Conservation (phyloP, 495 filamentous ascomycete species). For the Aspergillus cristatus region DNA sequence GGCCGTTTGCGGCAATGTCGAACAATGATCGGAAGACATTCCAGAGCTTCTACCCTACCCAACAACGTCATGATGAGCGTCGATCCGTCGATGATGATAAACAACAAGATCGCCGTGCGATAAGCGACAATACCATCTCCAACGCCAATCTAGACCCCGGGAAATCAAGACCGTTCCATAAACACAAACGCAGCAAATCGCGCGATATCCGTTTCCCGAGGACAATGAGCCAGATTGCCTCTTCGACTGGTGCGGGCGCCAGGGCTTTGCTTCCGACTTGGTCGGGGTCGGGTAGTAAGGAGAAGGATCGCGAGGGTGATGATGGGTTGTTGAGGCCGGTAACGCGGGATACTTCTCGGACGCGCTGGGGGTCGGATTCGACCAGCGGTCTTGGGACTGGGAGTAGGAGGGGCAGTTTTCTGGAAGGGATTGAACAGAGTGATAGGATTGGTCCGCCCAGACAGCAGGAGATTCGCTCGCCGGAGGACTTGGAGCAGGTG, state of each 20-base stretch:
- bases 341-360: constrained; percentile 23
- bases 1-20: too few species aligned
- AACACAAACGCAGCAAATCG: constrained; percentile 29
- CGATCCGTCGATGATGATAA: constrained; percentile 2
- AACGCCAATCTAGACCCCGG: constrained; percentile 14
- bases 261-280: constrained; percentile 28
- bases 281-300: constrained; percentile 21
- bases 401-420: constrained; percentile 26
- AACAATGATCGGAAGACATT: not conserved
- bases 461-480: constrained; percentile 27
- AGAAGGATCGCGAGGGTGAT: constrained; percentile 27
- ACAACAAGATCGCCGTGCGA: constrained; percentile 10
- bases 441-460: constrained; percentile 22
- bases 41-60: constrained; percentile 1
- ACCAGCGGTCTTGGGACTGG: constrained; percentile 14
- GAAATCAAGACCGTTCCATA: constrained; percentile 14
- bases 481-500: constrained; percentile 33
- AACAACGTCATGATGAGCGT: constrained; percentile 1
- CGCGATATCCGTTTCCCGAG: constrained; percentile 28
- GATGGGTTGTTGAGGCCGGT: constrained; percentile 25
- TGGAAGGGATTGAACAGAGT: constrained; percentile 21
- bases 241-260: constrained; percentile 24
- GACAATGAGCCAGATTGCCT: constrained; percentile 29
- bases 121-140: too few species aligned
- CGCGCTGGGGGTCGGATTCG: constrained; percentile 28